Conservation (phyloP, 305 asterid species). For the Fraxinus paxiana region DNA sequence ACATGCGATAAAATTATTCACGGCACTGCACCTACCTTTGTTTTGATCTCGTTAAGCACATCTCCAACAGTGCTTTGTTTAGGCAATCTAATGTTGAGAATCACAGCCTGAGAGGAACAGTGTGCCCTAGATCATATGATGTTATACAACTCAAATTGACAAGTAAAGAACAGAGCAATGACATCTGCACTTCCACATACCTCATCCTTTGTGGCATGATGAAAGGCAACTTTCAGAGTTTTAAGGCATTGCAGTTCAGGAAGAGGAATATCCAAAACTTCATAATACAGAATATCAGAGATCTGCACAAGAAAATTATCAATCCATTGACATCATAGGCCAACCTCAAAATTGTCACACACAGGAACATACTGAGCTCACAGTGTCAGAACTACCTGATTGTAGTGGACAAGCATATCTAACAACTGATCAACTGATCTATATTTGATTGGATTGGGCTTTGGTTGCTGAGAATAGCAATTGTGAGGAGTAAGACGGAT, state of each 20-base stretch:
- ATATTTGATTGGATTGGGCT: constrained; percentile 50
- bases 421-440: constrained; percentile 36
- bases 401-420: constrained; percentile 47
- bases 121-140: constrained; percentile 6
- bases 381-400: constrained; percentile 31
- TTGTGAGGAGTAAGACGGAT: constrained; percentile 49
- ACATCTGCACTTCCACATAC: constrained; percentile 30
- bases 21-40: constrained; percentile 47
- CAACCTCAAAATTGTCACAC: neutral
- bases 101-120: constrained; percentile 41
- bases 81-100: constrained; percentile 61
- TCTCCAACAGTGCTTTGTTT: constrained; percentile 67
- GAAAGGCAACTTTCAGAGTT: constrained; percentile 68
- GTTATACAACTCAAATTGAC: neutral
- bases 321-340: constrained; percentile 14
- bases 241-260: constrained; percentile 77
- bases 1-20: constrained; percentile 8
- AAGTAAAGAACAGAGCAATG: constrained; percentile 6
- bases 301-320: constrained; percentile 35
- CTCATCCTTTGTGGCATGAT: constrained; percentile 69
- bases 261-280: constrained; percentile 78
- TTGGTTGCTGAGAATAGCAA: constrained; percentile 69
- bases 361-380: neutral
- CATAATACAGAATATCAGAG: constrained; percentile 65
- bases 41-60: constrained; percentile 64